phyloP scores from a whole-genome alignment of 768 basidiomycete species.

The Filobasidium floriforme region DNA sequence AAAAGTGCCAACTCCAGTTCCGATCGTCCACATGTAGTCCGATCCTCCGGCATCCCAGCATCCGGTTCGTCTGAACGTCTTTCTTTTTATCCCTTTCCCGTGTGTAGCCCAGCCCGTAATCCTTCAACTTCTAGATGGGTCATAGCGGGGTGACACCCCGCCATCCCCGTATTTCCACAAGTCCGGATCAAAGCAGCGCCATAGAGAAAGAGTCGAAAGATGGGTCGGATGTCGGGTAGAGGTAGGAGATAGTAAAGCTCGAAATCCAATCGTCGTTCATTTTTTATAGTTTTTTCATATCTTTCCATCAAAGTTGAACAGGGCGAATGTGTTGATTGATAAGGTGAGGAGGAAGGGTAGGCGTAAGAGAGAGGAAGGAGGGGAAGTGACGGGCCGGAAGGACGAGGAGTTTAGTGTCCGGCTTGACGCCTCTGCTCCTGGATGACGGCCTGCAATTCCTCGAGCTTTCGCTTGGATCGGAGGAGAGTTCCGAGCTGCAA shows the following conservation, averaged over 20 bases:
- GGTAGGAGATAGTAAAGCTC: no score
- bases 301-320: background rate
- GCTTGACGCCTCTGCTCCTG: constrained; percentile 48
- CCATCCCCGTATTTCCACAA: no score
- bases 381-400: background rate
- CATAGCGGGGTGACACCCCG: no score
- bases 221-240: no score
- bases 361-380: background rate
- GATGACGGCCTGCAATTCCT: constrained; percentile 86
- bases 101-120: no score
- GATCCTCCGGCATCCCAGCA: background rate
- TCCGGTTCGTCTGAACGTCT: no score
- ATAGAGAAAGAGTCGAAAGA: no score
- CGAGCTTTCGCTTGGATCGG: constrained; percentile 97
- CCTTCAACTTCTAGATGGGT: no score
- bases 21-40: background rate
- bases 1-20: background rate
- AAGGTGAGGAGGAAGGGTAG: background rate
- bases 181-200: no score
- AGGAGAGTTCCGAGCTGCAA: constrained; percentile 87
- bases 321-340: background rate
- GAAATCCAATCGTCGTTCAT: no score
- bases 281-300: no score
- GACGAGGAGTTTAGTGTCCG: constrained; percentile 41
- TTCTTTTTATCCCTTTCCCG: no score